Evolutionary conservation across 768 basidiomycete genomes (phyloP).

Genomic region (Crucibulum laeve): DNA sequence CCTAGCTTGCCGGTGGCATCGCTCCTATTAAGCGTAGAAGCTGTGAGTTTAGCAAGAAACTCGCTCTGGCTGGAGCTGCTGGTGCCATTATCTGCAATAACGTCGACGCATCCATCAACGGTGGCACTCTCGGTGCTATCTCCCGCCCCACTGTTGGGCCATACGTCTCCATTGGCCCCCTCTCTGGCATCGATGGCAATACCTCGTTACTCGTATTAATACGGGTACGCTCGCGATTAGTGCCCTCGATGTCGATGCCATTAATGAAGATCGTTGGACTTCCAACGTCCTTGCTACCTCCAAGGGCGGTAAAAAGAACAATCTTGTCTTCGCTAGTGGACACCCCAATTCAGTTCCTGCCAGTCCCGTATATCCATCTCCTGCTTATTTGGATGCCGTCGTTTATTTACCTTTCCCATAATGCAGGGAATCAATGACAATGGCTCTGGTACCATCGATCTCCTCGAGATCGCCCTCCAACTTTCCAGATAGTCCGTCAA

Average conservation of each 20-base stretch:
- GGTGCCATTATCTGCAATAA: constrained; percentile 26
- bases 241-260: constrained; percentile 17
- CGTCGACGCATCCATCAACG: constrained; percentile 14
- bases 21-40: constrained; percentile 22
- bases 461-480: constrained; percentile 23
- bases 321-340: constrained; percentile 22
- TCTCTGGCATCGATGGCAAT: constrained; percentile 18
- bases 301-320: constrained; percentile 21
- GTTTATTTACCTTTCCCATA: background rate
- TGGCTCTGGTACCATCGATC: constrained; percentile 22
- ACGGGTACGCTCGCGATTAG: constrained; percentile 17
- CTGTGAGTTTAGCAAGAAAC: constrained; percentile 22
- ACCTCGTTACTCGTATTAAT: constrained; percentile 16
- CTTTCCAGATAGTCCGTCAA: constrained; percentile 21
- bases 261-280: constrained; percentile 18
- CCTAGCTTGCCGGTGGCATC: constrained; percentile 19
- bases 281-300: constrained; percentile 26
- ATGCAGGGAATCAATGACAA: constrained; percentile 25
- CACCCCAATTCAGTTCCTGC: constrained; percentile 26
- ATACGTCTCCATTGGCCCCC: constrained; percentile 19
- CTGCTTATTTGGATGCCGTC: background rate
- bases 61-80: constrained; percentile 18
- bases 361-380: constrained; percentile 17
- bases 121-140: constrained; percentile 18
- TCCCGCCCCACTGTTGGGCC: constrained; percentile 16